Conservation (phyloP, 345 rosid genomes). For the Populus euphratica region DNA sequence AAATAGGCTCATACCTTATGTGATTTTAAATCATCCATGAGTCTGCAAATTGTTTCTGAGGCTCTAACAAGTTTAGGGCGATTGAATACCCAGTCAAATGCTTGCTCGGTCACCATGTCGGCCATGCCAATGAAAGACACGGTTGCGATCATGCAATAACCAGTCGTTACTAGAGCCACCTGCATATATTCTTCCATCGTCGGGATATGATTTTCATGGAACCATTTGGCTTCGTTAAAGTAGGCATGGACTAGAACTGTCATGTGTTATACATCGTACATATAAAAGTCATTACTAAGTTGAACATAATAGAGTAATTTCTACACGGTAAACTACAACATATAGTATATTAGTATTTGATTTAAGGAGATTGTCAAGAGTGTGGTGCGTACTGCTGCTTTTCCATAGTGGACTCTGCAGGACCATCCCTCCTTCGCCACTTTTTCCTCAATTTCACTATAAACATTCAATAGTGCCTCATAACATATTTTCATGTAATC, state of each 20-base stretch:
- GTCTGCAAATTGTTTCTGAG: conserved; percentile 14
- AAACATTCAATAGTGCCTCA: background rate
- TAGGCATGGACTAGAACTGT: conserved; percentile 4
- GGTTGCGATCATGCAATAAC: conserved; percentile 6
- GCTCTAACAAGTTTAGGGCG: conserved; percentile 20
- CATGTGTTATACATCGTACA: conserved; percentile 4
- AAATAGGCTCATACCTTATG: background rate
- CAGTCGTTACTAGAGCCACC: conserved; percentile 10
- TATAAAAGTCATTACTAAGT: background rate
- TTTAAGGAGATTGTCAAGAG: background rate
- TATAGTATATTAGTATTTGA: background rate
- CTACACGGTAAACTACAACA: background rate
- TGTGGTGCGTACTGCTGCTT: background rate
- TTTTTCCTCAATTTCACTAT: background rate
- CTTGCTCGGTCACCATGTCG: conserved; percentile 10
- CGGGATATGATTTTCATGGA: conserved; percentile 12
- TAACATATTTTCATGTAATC: background rate
- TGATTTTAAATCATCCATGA: conserved; percentile 29
- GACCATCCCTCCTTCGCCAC: background rate
- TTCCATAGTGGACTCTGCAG: background rate
- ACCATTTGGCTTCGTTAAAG: conserved; percentile 33
- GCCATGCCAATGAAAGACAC: conserved; percentile 25
- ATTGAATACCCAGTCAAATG: conserved; percentile 17
- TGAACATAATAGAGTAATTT: background rate
- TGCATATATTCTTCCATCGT: conserved; percentile 28